Conservation (phyloP, 139 green algal species). For the Coelastrella sp. region DNA sequence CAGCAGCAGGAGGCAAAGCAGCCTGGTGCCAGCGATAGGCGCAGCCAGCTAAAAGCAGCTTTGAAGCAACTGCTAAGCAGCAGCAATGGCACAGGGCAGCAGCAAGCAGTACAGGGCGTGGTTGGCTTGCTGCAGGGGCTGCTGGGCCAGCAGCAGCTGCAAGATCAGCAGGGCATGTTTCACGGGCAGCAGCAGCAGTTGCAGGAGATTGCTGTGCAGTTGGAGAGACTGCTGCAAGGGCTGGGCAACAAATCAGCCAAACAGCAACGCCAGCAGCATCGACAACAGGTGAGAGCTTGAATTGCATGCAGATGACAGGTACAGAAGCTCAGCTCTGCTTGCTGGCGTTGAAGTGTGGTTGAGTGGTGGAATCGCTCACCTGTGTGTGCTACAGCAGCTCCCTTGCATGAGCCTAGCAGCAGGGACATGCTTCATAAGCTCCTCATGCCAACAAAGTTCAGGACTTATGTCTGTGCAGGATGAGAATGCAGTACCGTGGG, state of each 20-base stretch:
- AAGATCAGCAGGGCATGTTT: neutral
- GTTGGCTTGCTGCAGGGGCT: neutral
- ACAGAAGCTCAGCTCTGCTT: neutral
- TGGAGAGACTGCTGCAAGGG: neutral
- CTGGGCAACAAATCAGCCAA: neutral
- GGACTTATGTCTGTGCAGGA: neutral
- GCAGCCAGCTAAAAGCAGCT: conserved; percentile 29
- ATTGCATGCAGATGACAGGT: too few relatives aligned
- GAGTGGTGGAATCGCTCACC: neutral
- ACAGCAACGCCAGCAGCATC: conserved; percentile 1
- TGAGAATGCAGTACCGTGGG: neutral
- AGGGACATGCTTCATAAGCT: too few relatives aligned
- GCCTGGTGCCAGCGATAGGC: neutral
- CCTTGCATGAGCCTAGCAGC: too few relatives aligned
- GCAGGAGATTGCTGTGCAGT: neutral
- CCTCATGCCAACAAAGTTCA: neutral
- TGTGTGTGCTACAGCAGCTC: neutral
- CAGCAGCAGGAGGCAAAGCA: neutral
- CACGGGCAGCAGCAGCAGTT: neutral
- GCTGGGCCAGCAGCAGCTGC: neutral
- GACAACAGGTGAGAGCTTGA: neutral
- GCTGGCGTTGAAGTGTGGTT: neutral
- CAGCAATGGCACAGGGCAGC: neutral
- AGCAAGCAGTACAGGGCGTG: neutral
- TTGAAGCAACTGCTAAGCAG: conserved; percentile 27